Percentiles rank a stretch among this genome's conserved stretches.
Evolutionary conservation across 768 basidiomycete genomes (phyloP).

Genomic region (Leucocoprinus birnbaumii): DNA sequence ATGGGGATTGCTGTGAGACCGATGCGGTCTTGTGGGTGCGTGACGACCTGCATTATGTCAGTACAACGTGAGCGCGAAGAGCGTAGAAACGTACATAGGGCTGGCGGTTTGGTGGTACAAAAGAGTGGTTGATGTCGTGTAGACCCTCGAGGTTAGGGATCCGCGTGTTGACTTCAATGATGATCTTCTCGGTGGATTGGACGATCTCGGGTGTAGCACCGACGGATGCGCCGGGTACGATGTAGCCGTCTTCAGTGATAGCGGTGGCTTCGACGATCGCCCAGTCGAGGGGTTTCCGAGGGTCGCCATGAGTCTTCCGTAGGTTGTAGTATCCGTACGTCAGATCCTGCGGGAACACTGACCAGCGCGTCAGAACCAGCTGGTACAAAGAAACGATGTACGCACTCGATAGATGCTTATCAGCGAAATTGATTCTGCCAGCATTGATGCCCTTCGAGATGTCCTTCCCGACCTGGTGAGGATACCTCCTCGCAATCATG

Average conservation of each 20-base stretch:
- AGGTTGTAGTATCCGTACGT: conserved; percentile 46
- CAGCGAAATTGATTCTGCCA: conserved; percentile 43
- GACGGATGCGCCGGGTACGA: conserved; percentile 45
- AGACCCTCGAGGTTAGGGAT: conserved; percentile 45
- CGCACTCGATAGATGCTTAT: conserved; percentile 39
- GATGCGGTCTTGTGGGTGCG: conserved; percentile 41
- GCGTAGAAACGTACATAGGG: conserved; percentile 30
- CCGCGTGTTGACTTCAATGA: conserved; percentile 47
- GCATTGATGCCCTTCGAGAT: conserved; percentile 46
- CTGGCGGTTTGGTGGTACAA: conserved; percentile 38
- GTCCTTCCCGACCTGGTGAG: conserved; percentile 49
- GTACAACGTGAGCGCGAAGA: not conserved
- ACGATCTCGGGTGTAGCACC: conserved; percentile 47
- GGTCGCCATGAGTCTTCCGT: conserved; percentile 40
- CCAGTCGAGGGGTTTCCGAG: conserved; percentile 33
- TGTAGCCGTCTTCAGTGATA: conserved; percentile 44
- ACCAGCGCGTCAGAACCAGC: not conserved
- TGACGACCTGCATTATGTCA: conserved; percentile 29
- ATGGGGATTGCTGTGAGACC: conserved; percentile 41
- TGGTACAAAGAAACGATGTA: not conserved
- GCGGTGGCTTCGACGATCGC: conserved; percentile 49
- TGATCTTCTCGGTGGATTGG: conserved; percentile 45
- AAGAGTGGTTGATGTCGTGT: conserved; percentile 46
- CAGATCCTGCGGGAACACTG: conserved; percentile 49
- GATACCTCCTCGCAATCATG: conserved; percentile 45